Conservation (phyloP, 2,329 filamentous ascomycete species). For the Cordyceps militaris region DNA sequence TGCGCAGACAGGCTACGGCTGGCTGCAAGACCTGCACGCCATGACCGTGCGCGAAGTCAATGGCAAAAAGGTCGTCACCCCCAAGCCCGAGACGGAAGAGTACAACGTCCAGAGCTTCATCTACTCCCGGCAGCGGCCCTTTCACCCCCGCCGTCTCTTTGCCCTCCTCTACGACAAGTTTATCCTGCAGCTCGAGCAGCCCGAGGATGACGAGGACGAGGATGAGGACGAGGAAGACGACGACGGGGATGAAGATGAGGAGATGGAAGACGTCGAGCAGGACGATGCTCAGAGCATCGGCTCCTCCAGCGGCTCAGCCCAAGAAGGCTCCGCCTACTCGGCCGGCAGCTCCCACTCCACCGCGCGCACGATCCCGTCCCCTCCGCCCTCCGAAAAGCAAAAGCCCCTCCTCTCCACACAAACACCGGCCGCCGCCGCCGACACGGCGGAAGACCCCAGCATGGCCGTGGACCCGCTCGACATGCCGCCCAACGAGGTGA, state of each 20-base stretch:
- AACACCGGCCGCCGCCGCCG: constrained; percentile 11
- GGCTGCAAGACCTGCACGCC: constrained; percentile 62
- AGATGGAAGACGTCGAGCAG: constrained; percentile 15
- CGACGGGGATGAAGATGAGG: constrained; percentile 21
- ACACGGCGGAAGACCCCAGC: constrained; percentile 5
- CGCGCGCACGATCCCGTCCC: constrained; percentile 14
- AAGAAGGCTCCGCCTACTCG: constrained; percentile 6
- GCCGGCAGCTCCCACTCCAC: constrained; percentile 12
- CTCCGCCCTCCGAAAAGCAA: background rate
- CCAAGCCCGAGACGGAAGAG: constrained; percentile 65
- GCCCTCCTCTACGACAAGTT: constrained; percentile 41
- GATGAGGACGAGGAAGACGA: constrained; percentile 22
- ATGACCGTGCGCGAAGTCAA: constrained; percentile 55
- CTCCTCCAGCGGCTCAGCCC: constrained; percentile 12
- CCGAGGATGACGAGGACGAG: constrained; percentile 28
- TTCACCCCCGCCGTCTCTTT: constrained; percentile 42
- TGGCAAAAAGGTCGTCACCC: constrained; percentile 47
- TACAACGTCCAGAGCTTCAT: constrained; percentile 67
- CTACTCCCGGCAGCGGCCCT: constrained; percentile 53
- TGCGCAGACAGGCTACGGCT: constrained; percentile 59
- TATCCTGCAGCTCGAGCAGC: constrained; percentile 41
- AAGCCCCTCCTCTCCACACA: background rate
- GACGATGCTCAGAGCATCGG: constrained; percentile 22
- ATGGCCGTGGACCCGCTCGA: constrained; percentile 22
- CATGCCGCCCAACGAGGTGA: constrained; percentile 33